A percentile compares a stretch with the other conserved stretches of the same genome.
Evolutionary conservation across 176 grass and related monocot genomes (phyloP).

Genomic region (Bonia amplexicaulis): DNA sequence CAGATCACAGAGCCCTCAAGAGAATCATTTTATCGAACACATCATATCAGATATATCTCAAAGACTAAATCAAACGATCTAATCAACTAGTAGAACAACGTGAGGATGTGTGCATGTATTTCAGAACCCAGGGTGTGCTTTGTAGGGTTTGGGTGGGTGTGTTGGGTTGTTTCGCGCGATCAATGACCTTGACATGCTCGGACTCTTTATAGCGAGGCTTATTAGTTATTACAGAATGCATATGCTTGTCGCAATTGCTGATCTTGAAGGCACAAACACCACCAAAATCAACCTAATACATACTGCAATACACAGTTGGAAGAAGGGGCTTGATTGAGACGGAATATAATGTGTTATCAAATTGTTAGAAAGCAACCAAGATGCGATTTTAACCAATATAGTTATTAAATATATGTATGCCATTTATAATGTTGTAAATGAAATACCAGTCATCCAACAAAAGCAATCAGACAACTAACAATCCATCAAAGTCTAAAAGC

Average conservation of each 20-base stretch:
- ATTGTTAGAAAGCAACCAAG: background rate
- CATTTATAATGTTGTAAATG: slow-evolving; percentile 7
- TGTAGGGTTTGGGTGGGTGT: background rate
- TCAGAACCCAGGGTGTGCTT: background rate
- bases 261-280: background rate
- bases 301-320: background rate
- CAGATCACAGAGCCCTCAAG: background rate
- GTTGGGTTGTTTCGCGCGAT: background rate
- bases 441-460: no score
- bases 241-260: background rate
- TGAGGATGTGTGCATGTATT: background rate
- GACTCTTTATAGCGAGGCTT: background rate
- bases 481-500: no score
- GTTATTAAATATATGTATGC: background rate
- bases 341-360: background rate
- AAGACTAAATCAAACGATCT: no score
- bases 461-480: no score
- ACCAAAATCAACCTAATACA: background rate
- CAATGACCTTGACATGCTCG: no score
- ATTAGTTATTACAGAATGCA: background rate
- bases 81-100: no score
- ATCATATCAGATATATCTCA: no score
- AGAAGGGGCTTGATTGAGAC: background rate
- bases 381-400: background rate
- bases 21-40: no score